Evolutionary conservation across 208 protist species (phyloP).

Genomic region (Tetramitus jugosus): DNA sequence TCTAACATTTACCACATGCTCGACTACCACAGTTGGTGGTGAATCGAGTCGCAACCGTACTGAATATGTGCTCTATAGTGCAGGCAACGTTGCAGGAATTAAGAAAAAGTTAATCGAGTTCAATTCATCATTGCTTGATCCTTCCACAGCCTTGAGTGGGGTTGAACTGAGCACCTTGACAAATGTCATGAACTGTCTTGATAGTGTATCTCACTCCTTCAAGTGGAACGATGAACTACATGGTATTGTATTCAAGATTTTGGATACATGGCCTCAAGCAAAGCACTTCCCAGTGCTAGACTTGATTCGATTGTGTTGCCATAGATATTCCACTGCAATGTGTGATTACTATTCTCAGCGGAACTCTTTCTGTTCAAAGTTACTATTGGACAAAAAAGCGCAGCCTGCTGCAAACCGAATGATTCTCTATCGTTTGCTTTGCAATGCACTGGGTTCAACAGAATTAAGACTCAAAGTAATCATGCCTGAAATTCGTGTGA

Average conservation of each 20-base stretch:
- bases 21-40: neutral
- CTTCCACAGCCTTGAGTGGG: too few relatives aligned
- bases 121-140: neutral
- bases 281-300: neutral
- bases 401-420: neutral
- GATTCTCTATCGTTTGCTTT: neutral
- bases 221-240: too few relatives aligned
- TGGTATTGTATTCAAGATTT: neutral
- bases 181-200: neutral
- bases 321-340: neutral
- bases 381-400: neutral
- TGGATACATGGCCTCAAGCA: neutral
- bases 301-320: neutral
- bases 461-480: too few relatives aligned
- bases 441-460: too few relatives aligned
- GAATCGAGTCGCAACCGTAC: neutral
- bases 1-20: neutral
- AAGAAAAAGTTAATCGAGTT: slow-evolving; percentile 8
- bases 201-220: neutral
- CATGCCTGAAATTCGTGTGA: too few relatives aligned
- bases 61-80: neutral
- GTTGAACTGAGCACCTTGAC: neutral
- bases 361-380: neutral
- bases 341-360: neutral
- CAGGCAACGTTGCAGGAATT: neutral